Base-by-base conservation (phyloP, 164 flowering plant species). In the Aristolochia contorta region DNA sequence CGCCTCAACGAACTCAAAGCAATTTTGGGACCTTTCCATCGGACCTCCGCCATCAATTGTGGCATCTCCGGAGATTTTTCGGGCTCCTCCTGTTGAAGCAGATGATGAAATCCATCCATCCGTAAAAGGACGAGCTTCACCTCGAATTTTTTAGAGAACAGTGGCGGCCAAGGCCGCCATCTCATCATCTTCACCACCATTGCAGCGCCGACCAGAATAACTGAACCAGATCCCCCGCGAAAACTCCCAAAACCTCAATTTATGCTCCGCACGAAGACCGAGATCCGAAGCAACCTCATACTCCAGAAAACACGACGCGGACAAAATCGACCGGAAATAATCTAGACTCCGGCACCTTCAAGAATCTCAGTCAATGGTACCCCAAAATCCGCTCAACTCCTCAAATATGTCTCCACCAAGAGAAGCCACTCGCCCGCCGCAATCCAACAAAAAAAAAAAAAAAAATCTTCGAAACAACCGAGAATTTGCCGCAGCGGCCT, bases 161-260 rank as follows among this genome's bases (percentile, higher is more conserved):
- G 61, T 9, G 95, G 93, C 67, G 95, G 96, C 99, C 97, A 88
- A 33, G 96, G 96, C 69, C 96, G 78, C 99, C 99, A 88, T 75
- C 71, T 79, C 85, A 91, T 94, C 94, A 90, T 88, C 78, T 78
- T 88, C 85, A 84, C 99, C 77, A 82, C 97, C 97, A 84, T 90
- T 73, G 58, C 52, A 45, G 61, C 23, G 43, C 47, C n/a, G 33
- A 62, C 19, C 24, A 10, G 18, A 37, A 22, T 15, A 23, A 16
- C 19, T 18, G 46, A 16, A 52, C 62, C 33, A 24, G 41, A 58
- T 22, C 16, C 48, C 10, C 50, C 25, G 1, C 14, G 48, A 43
- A 45, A n/a, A 9, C 27, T 14, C 22, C 18, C 5, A 57, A 57
- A 30, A 18, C 58, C 57, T 14, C 57, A 54, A 23, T 14, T 14